phyloP scores from a whole-genome alignment of 1,139 yeast species.

The Nadsonia starkeyi-henricii region DNA sequence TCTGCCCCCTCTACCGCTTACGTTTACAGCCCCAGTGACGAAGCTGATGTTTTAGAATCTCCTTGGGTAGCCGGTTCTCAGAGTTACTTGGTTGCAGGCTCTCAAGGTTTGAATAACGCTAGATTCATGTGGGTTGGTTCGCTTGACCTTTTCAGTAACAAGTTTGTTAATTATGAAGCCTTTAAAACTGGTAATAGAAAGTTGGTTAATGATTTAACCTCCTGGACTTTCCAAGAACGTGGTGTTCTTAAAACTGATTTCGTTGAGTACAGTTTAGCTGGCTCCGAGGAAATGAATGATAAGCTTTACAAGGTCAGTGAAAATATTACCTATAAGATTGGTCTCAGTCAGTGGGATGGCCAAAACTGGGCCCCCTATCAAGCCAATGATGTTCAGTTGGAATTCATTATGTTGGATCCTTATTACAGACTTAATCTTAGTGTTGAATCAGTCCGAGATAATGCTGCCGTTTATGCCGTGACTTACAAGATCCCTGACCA shows the following conservation, averaged over 20 bases:
- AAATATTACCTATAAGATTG: constrained; percentile 32
- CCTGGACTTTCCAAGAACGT: constrained; percentile 67
- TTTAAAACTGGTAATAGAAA: constrained; percentile 17
- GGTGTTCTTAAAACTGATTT: constrained; percentile 46
- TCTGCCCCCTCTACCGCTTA: constrained; percentile 58
- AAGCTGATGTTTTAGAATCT: constrained; percentile 23
- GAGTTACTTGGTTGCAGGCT: constrained; percentile 61
- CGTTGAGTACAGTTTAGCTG: constrained; percentile 28
- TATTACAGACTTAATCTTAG: constrained; percentile 55
- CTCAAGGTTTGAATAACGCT: constrained; percentile 71
- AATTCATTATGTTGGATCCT: constrained; percentile 87
- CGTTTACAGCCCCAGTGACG: constrained; percentile 35
- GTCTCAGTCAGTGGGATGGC: constrained; percentile 46
- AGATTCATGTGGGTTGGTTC: constrained; percentile 77
- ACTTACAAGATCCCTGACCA: constrained; percentile 79
- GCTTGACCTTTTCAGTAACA: constrained; percentile 33
- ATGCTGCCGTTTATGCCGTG: constrained; percentile 31
- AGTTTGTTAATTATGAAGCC: constrained; percentile 15
- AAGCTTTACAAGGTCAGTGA: constrained; percentile 58
- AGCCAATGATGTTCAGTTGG: constrained; percentile 58
- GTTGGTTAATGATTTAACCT: constrained; percentile 36
- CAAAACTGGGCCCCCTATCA: constrained; percentile 54
- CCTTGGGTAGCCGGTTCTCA: constrained; percentile 78
- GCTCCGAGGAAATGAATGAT: constrained; percentile 17
- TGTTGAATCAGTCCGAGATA: constrained; percentile 21